These are phyloP conservation scores for Cryptococcus floricola DNA, from an alignment of 1,284 basidiomycete species.

Conservation along the genomic window DNA sequence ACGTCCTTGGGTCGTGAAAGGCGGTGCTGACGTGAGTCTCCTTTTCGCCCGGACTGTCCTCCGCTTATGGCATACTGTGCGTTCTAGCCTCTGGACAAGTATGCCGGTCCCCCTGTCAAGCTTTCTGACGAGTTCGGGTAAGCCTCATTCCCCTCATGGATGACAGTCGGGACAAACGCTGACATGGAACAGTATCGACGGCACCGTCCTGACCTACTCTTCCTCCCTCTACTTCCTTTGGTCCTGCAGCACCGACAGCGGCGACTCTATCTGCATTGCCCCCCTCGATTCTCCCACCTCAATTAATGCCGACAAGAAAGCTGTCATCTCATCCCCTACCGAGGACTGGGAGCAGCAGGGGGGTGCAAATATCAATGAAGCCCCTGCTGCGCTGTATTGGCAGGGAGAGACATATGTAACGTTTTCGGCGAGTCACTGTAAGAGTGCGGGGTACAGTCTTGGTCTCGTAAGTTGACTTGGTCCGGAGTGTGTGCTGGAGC, in stretches of 20 bases:
- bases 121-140: constrained; percentile 5
- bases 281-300: constrained; percentile 13
- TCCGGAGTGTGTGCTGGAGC: too few relatives aligned
- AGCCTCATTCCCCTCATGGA: too few relatives aligned
- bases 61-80: too few relatives aligned
- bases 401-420: constrained; percentile 10
- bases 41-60: too few relatives aligned
- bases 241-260: constrained; percentile 13
- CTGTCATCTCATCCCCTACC: constrained; percentile 13
- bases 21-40: constrained; percentile 2
- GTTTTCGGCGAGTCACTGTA: constrained; percentile 17
- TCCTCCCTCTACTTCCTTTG: constrained; percentile 14
- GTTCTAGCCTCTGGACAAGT: constrained; percentile 1
- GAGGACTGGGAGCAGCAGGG: constrained; percentile 13
- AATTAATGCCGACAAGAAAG: constrained; percentile 9
- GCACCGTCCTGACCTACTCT: constrained; percentile 10
- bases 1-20: constrained; percentile 10
- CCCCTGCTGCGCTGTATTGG: constrained; percentile 16
- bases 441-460: constrained; percentile 11
- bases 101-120: constrained; percentile 6
- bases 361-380: constrained; percentile 11
- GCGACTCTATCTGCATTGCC: constrained; percentile 12
- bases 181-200: constrained; percentile 11
- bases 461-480: background rate
- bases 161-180: too few relatives aligned